A percentile compares a stretch with the other conserved stretches of the same genome.
Conservation (phyloP, 2,329 filamentous ascomycete genomes). For the Tetracladium maxilliforme region DNA sequence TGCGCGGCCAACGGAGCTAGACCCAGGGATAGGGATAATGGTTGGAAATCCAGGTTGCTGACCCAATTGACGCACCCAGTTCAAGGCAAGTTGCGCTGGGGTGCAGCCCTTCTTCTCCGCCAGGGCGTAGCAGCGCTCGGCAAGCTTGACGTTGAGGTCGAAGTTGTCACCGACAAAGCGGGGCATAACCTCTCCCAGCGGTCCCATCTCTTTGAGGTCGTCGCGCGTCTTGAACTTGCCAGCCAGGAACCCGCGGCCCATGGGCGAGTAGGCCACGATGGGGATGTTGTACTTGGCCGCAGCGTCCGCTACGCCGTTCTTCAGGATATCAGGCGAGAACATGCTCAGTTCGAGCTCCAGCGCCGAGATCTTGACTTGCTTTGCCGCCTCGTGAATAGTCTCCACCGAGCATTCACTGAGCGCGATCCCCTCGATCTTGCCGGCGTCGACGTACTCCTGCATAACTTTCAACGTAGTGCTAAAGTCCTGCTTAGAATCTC, state of each 20-base stretch:
- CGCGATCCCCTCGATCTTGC: conserved; percentile 26
- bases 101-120: conserved; percentile 46
- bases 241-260: conserved; percentile 46
- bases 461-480: conserved; percentile 11
- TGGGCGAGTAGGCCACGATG: conserved; percentile 57
- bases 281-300: conserved; percentile 53
- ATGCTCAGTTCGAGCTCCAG: conserved; percentile 30
- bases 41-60: conserved; percentile 12
- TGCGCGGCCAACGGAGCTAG: conserved; percentile 38
- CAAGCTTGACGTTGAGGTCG: conserved; percentile 47
- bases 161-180: conserved; percentile 51
- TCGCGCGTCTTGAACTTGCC: conserved; percentile 31
- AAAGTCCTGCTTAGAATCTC: conserved; percentile 1
- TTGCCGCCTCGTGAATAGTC: conserved; percentile 22
- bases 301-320: conserved; percentile 23
- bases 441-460: conserved; percentile 21
- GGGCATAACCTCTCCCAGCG: conserved; percentile 37
- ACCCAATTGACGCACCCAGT: conserved; percentile 40
- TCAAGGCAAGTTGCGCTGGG: conserved; percentile 48
- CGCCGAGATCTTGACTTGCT: conserved; percentile 22
- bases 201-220: conserved; percentile 42
- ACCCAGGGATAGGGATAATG: conserved; percentile 54
- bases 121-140: conserved; percentile 37
- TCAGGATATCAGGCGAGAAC: conserved; percentile 18
- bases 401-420: conserved; percentile 25